phyloP scores from a whole-genome alignment of 2,329 filamentous ascomycete species.

The Thielaviopsis euricoi region DNA sequence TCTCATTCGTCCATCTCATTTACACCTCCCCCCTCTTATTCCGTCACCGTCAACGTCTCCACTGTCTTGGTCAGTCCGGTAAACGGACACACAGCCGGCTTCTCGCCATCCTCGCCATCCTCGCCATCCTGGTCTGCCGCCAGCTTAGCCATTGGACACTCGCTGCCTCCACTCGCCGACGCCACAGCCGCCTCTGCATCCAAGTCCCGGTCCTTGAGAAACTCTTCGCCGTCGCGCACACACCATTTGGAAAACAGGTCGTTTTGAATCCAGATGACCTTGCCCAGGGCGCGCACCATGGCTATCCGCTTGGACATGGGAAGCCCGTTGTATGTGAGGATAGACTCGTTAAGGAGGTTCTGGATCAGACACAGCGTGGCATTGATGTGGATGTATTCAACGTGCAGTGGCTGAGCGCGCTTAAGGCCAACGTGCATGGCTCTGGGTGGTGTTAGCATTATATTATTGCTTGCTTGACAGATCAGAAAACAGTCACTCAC shows the following conservation, averaged over 20 bases:
- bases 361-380: slow-evolving; percentile 58
- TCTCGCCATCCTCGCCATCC: not conserved
- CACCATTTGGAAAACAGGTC: slow-evolving; percentile 78
- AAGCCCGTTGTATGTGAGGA: slow-evolving; percentile 54
- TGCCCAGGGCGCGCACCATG: slow-evolving; percentile 58
- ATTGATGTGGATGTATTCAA: slow-evolving; percentile 69
- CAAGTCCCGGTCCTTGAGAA: slow-evolving; percentile 12
- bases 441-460: slow-evolving; percentile 19
- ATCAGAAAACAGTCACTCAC: too few species aligned
- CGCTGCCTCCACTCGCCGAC: not conserved
- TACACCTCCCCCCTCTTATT: not conserved
- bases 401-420: slow-evolving; percentile 53
- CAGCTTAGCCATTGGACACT: not conserved
- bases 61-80: not conserved
- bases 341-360: slow-evolving; percentile 60
- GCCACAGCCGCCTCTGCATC: not conserved
- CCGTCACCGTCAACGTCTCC: not conserved
- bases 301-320: slow-evolving; percentile 52
- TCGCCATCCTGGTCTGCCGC: not conserved
- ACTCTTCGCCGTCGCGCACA: slow-evolving; percentile 51
- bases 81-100: slow-evolving; percentile 1
- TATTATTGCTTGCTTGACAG: too few species aligned
- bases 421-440: slow-evolving; percentile 72
- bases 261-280: slow-evolving; percentile 80
- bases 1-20: too few species aligned